Evolutionary conservation across 345 rosid species (phyloP).

Genomic region (Eutrema yunnanense): DNA sequence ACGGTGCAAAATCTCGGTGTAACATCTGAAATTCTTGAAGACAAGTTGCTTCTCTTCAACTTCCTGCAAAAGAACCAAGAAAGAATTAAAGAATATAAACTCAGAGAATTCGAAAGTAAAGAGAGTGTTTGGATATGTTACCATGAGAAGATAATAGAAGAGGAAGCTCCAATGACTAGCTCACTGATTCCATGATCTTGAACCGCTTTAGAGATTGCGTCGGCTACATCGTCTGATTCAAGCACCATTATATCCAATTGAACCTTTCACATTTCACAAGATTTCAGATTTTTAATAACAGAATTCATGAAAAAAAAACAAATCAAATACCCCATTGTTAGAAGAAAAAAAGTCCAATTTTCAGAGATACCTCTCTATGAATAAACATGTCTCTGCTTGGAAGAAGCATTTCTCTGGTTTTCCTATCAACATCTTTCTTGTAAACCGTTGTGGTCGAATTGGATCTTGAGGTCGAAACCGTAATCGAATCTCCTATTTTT

Average conservation of each 20-base stretch:
- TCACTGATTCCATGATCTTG: conserved; percentile 44
- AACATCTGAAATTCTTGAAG: conserved; percentile 52
- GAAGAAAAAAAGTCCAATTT: not conserved
- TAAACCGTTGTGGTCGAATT: conserved; percentile 60
- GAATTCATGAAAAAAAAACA: not conserved
- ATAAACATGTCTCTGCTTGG: conserved; percentile 61
- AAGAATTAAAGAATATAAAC: not conserved
- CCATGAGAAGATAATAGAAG: conserved; percentile 62
- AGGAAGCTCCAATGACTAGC: conserved; percentile 80
- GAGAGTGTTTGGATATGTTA: conserved; percentile 22
- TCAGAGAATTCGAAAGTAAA: not conserved
- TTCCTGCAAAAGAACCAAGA: conserved; percentile 14
- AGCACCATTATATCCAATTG: conserved; percentile 49
- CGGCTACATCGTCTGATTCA: conserved; percentile 69
- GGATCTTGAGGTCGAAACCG: conserved; percentile 42
- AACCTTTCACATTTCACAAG: conserved; percentile 35
- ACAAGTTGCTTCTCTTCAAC: conserved; percentile 37
- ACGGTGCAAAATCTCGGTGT: conserved; percentile 69
- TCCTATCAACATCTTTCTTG: conserved; percentile 68
- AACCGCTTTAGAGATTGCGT: conserved; percentile 68
- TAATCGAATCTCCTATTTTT: conserved; percentile 53
- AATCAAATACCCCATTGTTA: not conserved
- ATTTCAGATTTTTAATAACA: not conserved
- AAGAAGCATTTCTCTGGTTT: conserved; percentile 51
- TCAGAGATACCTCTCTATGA: conserved; percentile 47